phyloP scores from a whole-genome alignment of 805 yeast species.

The Kregervanrija delftensis region DNA sequence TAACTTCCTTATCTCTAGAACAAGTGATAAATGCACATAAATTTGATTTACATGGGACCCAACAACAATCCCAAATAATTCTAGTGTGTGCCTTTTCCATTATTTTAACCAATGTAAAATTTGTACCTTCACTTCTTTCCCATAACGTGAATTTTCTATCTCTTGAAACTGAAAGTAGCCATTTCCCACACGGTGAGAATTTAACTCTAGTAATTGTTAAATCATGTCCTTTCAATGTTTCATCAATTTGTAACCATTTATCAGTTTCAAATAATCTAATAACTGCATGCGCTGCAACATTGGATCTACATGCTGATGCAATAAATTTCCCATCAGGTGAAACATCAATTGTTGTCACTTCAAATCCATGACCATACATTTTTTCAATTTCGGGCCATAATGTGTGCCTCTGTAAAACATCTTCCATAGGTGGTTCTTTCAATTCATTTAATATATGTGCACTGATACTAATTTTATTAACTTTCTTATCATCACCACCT shows the following conservation, averaged over 20 bases:
- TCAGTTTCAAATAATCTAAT: slow-evolving; percentile 64
- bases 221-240: slow-evolving; percentile 62
- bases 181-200: slow-evolving; percentile 63
- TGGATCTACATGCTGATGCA: slow-evolving; percentile 91
- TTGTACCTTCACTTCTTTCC: slow-evolving; percentile 33
- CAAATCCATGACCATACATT: slow-evolving; percentile 96
- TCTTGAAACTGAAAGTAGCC: slow-evolving; percentile 60
- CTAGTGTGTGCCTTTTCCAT: slow-evolving; percentile 77
- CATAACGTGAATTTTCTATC: slow-evolving; percentile 84
- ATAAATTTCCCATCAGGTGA: slow-evolving; percentile 56
- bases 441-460: slow-evolving; percentile 42
- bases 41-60: slow-evolving; percentile 55
- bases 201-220: slow-evolving; percentile 79
- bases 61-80: slow-evolving; percentile 92
- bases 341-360: slow-evolving; percentile 71
- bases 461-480: slow-evolving; percentile 31
- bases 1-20: slow-evolving; percentile 75
- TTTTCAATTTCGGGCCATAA: slow-evolving; percentile 95
- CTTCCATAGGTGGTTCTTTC: slow-evolving; percentile 73
- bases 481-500: slow-evolving; percentile 9
- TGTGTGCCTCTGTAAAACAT: slow-evolving; percentile 83
- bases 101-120: slow-evolving; percentile 20
- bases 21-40: slow-evolving; percentile 61
- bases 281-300: slow-evolving; percentile 77
- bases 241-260: slow-evolving; percentile 54